Evolutionary conservation across 1,284 basidiomycete species (phyloP).

Genomic region (Hymenochaete sp.): DNA sequence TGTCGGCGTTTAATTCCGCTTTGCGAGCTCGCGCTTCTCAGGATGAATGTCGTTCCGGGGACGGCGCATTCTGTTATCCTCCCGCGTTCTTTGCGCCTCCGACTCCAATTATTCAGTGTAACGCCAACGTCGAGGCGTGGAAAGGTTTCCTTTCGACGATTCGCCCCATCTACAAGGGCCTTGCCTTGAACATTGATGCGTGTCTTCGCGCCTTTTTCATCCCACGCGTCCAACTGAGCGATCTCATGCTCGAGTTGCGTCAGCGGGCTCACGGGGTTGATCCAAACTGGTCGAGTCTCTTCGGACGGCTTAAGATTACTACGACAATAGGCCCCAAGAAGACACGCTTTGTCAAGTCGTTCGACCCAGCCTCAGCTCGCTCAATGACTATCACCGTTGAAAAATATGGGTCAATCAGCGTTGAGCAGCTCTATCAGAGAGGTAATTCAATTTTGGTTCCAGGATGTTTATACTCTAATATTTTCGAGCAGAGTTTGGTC

Average conservation of each 20-base stretch:
- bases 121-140: too few species aligned
- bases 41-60: too few species aligned
- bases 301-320: slow-evolving; percentile 46
- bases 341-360: slow-evolving; percentile 39
- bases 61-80: too few species aligned
- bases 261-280: slow-evolving; percentile 37
- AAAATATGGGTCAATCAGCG: slow-evolving; percentile 43
- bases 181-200: slow-evolving; percentile 69
- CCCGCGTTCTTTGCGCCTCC: too few species aligned
- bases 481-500: slow-evolving; percentile 47
- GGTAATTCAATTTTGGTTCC: slow-evolving; percentile 33
- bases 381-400: slow-evolving; percentile 44
- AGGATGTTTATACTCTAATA: not conserved
- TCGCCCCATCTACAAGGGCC: slow-evolving; percentile 52
- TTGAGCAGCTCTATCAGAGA: slow-evolving; percentile 51
- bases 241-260: slow-evolving; percentile 43
- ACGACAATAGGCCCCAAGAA: slow-evolving; percentile 48
- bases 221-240: slow-evolving; percentile 48
- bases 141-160: slow-evolving; percentile 64
- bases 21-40: too few species aligned
- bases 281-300: slow-evolving; percentile 38
- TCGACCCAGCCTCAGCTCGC: slow-evolving; percentile 39
- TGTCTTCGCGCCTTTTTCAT: slow-evolving; percentile 67
- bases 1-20: too few species aligned
- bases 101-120: too few species aligned